Conservation (phyloP, 108 stramenopile genomes). For the Seminavis robusta region DNA sequence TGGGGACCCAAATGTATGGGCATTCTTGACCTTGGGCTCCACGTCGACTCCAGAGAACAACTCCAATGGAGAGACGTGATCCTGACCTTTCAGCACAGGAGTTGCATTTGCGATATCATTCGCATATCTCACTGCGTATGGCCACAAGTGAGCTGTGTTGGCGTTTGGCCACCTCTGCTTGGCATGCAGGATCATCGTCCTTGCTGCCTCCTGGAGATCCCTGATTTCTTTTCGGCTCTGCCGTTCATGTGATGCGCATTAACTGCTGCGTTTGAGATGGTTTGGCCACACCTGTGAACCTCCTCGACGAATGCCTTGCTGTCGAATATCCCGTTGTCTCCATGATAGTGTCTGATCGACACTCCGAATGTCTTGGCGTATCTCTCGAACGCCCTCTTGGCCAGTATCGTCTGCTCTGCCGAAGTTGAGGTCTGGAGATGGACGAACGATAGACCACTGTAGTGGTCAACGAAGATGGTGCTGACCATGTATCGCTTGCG, state of each 20-base stretch:
- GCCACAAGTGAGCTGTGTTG: conserved; percentile 32
- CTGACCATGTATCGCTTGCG: conserved; percentile 18
- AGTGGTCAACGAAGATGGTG: conserved; percentile 53
- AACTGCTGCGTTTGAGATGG: conserved; percentile 22
- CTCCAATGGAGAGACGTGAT: conserved; percentile 8
- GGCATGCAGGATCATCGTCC: conserved; percentile 30
- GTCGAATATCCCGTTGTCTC: conserved; percentile 34
- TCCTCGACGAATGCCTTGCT: conserved; percentile 10
- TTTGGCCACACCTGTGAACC: background rate
- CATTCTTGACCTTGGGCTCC: background rate
- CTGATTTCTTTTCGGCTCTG: conserved; percentile 28
- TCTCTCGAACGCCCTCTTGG: conserved; percentile 36
- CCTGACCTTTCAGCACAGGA: background rate
- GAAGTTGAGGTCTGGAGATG: conserved; percentile 18
- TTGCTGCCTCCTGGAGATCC: conserved; percentile 24
- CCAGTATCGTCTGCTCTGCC: conserved; percentile 33
- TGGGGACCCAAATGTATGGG: conserved; percentile 18
- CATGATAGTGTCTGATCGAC: conserved; percentile 32
- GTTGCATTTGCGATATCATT: background rate
- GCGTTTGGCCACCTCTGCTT: conserved; percentile 19
- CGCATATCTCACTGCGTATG: conserved; percentile 15
- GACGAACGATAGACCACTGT: conserved; percentile 18
- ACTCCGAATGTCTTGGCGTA: conserved; percentile 10
- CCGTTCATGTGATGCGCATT: conserved; percentile 45
- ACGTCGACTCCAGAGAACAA: conserved; percentile 8